Evolutionary conservation across 306 rosid genomes (phyloP).

Genomic region (Inga oerstediana): DNA sequence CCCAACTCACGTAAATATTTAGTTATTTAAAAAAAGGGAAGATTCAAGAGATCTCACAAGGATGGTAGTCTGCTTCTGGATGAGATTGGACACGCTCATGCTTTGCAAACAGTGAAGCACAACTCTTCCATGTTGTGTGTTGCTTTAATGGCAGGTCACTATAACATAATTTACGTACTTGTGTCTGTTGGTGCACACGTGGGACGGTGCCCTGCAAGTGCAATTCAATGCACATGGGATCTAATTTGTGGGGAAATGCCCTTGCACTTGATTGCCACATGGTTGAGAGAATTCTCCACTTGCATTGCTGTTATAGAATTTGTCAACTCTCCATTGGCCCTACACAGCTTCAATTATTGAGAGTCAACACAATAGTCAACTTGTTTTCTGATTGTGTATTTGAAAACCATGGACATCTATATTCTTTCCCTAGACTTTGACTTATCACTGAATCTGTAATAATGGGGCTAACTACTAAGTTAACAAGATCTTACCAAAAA

Average conservation of each 20-base stretch:
- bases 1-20: background rate
- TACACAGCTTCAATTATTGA: slow-evolving; percentile 1
- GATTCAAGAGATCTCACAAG: slow-evolving; percentile 31
- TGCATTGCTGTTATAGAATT: background rate
- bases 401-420: slow-evolving; percentile 3
- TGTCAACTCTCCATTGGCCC: slow-evolving; percentile 28
- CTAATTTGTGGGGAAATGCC: background rate
- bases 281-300: background rate
- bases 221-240: slow-evolving; percentile 30
- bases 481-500: background rate
- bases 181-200: slow-evolving; percentile 42
- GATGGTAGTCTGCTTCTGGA: slow-evolving; percentile 28
- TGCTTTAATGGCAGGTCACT: slow-evolving; percentile 49
- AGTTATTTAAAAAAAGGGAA: background rate
- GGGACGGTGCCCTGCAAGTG: slow-evolving; percentile 38
- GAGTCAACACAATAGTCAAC: background rate
- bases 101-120: slow-evolving; percentile 1
- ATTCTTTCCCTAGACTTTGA: background rate
- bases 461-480: background rate
- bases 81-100: slow-evolving; percentile 14
- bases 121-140: slow-evolving; percentile 58
- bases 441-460: background rate
- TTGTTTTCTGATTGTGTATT: background rate
- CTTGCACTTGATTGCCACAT: background rate
- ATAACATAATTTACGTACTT: slow-evolving; percentile 22